Base-by-base conservation (phyloP, 495 filamentous ascomycete species). In the Aspergillus conjunctus region DNA sequence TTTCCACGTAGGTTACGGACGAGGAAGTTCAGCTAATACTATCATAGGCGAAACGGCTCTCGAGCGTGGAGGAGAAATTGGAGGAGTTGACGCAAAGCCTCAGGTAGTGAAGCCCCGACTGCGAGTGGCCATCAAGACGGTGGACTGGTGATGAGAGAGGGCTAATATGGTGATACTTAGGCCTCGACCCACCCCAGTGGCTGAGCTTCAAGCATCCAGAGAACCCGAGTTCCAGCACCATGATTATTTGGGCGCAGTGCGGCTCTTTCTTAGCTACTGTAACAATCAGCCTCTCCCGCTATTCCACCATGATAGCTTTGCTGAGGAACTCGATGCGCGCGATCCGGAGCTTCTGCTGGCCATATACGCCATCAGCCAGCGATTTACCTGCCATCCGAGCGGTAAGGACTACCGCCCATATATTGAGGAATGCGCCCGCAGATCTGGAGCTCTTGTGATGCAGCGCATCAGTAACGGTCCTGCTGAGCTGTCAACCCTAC, bases 401-500 rank as follows among this genome's bases (percentile, higher is more conserved):
- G 51, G 58, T 14, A 54, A 39, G 41, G 58, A 54, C 58, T 18
- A 54, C 15, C 51, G 58, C 4, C 41, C 51, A n/a, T 60, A 60
- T 54, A 70, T 73, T 7, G 58, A 49, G 22, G 57, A 43, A 1
- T 73, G 74, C 51, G 66, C 69, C n/a, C 66, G 72, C 54, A 62
- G 45, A 9, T 66, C 76, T 10, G 57, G 70, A 30, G 62, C 60
- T 11, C 60, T 72, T 17, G 67, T 74, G 11, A 76, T 73, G 64
- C 61, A 65, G 44, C 72, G 69, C 26, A 12, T 79, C 4, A 62
- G 64, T 15, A 57, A 71, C 6, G 77, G 76, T 7, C 55, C 50
- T 31, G 62, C 78, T 15, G 76, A 80, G 52, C 56, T 80, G 6
- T 77, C 76, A 7, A 78, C 76, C 2, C 63, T 80, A 9, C 77